Evolutionary conservation across 2,329 filamentous ascomycete species (phyloP), one percentile per base, ranked within the genome.

Genomic region (Nakataea oryzae): DNA sequence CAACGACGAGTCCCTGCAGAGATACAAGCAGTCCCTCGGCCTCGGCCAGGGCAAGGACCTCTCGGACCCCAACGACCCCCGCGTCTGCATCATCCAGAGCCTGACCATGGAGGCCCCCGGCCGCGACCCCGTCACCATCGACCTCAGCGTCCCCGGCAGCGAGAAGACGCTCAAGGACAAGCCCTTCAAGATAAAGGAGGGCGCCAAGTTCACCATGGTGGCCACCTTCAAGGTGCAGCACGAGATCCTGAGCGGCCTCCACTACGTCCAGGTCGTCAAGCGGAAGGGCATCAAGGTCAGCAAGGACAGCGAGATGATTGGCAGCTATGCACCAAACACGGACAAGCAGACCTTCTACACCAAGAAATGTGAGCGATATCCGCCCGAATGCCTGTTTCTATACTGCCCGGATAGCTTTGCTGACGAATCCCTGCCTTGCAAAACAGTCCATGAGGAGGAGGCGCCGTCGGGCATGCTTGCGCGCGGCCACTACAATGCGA

Each of bases 251-350:
- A 95, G 90, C 69, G 95, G 95, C 57, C 79, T 99, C 73, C 96
- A 97, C 79, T 99, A 97, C 75, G 85, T 99, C 63, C 95, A 99
- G 79, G 84, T 92, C 54, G 90, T 97, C 65, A 96, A 95, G 83
- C 84, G 93, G 69, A 92, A 92, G 81, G 90, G 90, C 62, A 83
- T 97, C 73, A 86, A 85, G 64, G 86, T 93, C 65, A 90, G 89
- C 80, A 99, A 97, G 85, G 89, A 95, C 71, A 90, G 96, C 70
- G 93, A 97, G 80, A 99, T 99, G 95, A 89, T 99, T 83, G 92
- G 93, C 69, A 96, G 91, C 70, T 99, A 93, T 72, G 89, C 91
- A 62, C 95, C 95, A 67, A 97, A 88, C 80, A 97, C 93, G 24
- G 89, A 91, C 66, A 89, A 91, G 76, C 91, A 90, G 76, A 86